A percentile compares a stretch with the other conserved stretches of the same genome.
phyloP scores from a whole-genome alignment of 2,329 filamentous ascomycete genomes.

The Sporothrix curviconia region DNA sequence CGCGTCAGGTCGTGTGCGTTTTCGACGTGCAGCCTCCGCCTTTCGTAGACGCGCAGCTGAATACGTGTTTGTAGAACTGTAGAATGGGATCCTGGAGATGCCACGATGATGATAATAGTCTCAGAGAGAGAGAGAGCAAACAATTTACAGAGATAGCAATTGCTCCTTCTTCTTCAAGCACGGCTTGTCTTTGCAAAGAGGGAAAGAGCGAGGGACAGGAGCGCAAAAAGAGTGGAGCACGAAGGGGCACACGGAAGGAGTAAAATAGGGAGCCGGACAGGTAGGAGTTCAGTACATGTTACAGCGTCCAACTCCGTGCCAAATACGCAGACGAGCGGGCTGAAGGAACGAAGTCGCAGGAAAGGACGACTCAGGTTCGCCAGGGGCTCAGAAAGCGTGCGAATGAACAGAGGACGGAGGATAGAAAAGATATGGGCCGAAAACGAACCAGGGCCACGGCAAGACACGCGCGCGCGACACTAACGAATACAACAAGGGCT shows the following conservation, averaged over 20 bases:
- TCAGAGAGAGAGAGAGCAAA: not conserved
- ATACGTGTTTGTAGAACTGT: too few species aligned
- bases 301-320: too few species aligned
- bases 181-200: too few species aligned
- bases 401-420: too few species aligned
- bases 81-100: too few species aligned
- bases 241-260: conserved; percentile 8
- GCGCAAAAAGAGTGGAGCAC: conserved; percentile 15
- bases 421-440: too few species aligned
- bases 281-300: not conserved
- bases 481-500: not conserved
- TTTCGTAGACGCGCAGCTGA: too few species aligned
- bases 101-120: too few species aligned
- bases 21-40: not conserved
- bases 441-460: not conserved
- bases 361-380: not conserved
- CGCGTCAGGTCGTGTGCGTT: not conserved
- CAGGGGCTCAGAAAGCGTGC: too few species aligned
- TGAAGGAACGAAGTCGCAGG: not conserved
- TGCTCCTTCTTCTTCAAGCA: too few species aligned
- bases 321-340: not conserved
- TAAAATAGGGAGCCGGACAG: conserved; percentile 13
- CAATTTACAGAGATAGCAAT: too few species aligned
- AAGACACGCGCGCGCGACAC: not conserved
- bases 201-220: conserved; percentile 1